Evolutionary conservation across 345 rosid species (phyloP).

Genomic region (Mangifera indica): DNA sequence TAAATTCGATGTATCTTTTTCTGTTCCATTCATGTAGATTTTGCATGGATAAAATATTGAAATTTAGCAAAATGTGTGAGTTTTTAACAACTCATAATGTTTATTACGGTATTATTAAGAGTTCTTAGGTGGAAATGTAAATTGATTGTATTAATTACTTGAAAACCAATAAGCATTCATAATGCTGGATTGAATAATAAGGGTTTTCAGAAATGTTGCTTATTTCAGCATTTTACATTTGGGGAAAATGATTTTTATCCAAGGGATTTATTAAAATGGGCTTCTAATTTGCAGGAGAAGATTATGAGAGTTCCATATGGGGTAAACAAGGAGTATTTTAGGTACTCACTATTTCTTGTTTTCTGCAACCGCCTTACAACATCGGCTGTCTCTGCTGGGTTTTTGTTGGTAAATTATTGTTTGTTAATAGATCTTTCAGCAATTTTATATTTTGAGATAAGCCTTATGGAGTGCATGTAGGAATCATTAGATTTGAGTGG

Average conservation of each 20-base stretch:
- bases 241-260: neutral
- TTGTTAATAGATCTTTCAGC: neutral
- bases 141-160: neutral
- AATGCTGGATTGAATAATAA: neutral
- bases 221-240: neutral
- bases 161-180: neutral
- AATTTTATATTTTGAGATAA: neutral
- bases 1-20: neutral
- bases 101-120: too few relatives aligned
- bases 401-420: conserved; percentile 51
- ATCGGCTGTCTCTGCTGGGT: conserved; percentile 79
- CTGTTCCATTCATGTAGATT: neutral
- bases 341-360: conserved; percentile 82
- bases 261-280: conserved; percentile 13
- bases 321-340: conserved; percentile 70
- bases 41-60: neutral
- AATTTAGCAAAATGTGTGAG: neutral
- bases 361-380: conserved; percentile 91
- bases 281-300: conserved; percentile 61
- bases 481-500: neutral
- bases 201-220: neutral
- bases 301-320: conserved; percentile 93
- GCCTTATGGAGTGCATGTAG: neutral
- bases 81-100: too few relatives aligned
- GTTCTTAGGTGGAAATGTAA: neutral